A percentile compares a stretch with the other conserved stretches of the same genome.
Conservation (phyloP, 2,329 filamentous ascomycete species). For the Aspergillus tanneri region DNA sequence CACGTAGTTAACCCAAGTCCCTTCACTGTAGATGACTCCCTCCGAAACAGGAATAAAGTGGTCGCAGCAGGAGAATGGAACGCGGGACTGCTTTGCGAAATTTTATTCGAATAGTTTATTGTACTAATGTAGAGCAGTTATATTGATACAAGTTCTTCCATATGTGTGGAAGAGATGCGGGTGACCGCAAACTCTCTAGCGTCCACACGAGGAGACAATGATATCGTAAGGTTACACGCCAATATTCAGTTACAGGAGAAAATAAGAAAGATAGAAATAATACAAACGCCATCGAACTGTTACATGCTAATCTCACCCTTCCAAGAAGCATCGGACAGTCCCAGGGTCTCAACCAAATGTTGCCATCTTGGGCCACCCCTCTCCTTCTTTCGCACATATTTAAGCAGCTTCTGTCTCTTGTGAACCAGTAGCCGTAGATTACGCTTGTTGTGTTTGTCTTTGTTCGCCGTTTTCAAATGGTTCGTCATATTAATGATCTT, state of each 20-base stretch:
- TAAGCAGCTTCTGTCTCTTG: slow-evolving; percentile 80
- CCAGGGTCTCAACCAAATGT: slow-evolving; percentile 78
- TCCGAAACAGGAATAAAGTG: no score
- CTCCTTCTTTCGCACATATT: slow-evolving; percentile 85
- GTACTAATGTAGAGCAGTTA: background rate
- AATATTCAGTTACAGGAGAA: slow-evolving; percentile 12
- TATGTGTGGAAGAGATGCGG: background rate
- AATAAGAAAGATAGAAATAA: slow-evolving; percentile 12
- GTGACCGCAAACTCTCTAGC: slow-evolving; percentile 1
- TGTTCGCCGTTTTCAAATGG: slow-evolving; percentile 68
- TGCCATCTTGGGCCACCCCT: slow-evolving; percentile 87
- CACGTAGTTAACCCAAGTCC: no score
- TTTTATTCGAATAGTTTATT: no score
- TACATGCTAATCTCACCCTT: slow-evolving; percentile 82
- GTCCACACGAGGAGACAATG: slow-evolving; percentile 1
- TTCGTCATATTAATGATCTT: slow-evolving; percentile 84
- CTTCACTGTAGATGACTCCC: no score
- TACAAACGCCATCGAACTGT: slow-evolving; percentile 21
- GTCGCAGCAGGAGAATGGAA: no score
- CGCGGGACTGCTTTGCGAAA: no score
- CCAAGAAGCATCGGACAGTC: slow-evolving; percentile 84
- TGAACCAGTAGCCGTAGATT: slow-evolving; percentile 85
- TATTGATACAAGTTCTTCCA: slow-evolving; percentile 14
- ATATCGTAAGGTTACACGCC: slow-evolving; percentile 21
- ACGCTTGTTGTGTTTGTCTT: slow-evolving; percentile 92